Percentiles rank a stretch among this genome's conserved stretches.
Evolutionary conservation across 305 asterid genomes (phyloP).

Genomic region (Stenogyne calaminthoides): DNA sequence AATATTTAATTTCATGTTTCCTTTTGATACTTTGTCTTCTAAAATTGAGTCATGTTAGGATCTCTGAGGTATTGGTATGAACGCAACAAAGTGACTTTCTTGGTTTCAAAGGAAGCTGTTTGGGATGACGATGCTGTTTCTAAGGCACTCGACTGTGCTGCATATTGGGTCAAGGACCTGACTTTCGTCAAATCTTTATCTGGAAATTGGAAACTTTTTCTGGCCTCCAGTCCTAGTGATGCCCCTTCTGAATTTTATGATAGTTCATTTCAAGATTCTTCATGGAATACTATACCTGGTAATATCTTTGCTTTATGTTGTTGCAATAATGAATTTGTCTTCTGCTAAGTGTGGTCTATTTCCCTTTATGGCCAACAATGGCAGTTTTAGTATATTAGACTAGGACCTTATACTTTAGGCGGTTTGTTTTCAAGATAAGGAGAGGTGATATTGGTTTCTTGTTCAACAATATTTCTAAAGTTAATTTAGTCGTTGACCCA

Average conservation of each 20-base stretch:
- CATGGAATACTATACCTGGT: slow-evolving; percentile 90
- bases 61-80: slow-evolving; percentile 89
- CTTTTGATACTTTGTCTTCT: slow-evolving; percentile 1
- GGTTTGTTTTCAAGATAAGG: slow-evolving; percentile 13
- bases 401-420: not conserved
- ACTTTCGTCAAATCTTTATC: slow-evolving; percentile 86
- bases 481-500: not conserved
- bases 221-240: slow-evolving; percentile 60
- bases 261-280: slow-evolving; percentile 69
- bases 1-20: slow-evolving; percentile 12
- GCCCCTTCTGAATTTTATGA: slow-evolving; percentile 63
- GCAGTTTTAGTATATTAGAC: slow-evolving; percentile 1
- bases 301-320: slow-evolving; percentile 1
- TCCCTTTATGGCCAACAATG: not conserved
- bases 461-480: no score
- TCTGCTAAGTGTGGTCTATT: slow-evolving; percentile 15
- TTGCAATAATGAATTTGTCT: slow-evolving; percentile 10
- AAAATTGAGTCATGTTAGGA: slow-evolving; percentile 40
- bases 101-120: slow-evolving; percentile 66
- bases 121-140: slow-evolving; percentile 91
- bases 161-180: slow-evolving; percentile 76
- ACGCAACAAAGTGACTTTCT: slow-evolving; percentile 69
- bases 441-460: not conserved
- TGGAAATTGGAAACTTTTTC: slow-evolving; percentile 80
- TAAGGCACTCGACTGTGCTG: slow-evolving; percentile 85